Base-by-base conservation (phyloP, 148 eudicot species). In the Rhododendron vialii region DNA sequence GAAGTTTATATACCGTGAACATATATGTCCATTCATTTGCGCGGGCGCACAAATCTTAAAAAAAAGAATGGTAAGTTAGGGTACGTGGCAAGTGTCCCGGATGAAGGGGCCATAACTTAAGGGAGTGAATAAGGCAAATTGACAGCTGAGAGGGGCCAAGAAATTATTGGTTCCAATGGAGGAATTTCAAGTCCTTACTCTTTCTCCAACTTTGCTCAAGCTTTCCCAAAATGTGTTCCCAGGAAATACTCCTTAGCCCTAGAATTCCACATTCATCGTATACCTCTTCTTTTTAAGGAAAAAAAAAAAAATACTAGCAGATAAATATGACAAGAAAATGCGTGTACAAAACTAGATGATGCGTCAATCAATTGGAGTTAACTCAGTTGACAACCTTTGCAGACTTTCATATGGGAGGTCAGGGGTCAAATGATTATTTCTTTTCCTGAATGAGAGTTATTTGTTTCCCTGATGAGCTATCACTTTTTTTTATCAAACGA, bases 101-200 rank as follows among this genome's bases (percentile, higher is more conserved):
- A 73, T 84, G 59, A 82, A 86, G 67, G 45, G 79, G 50, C 87
- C 71, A 86, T 86, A 38, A 81, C 87, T 81, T 86, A 41, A n/a
- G 84, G 87, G 51, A 81, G 84, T 57, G 85, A 82, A 82, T 47
- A 18, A 73, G 73, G 61, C 48, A 75, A 82, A 82, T 76, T 48
- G 76, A 86, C 88, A 74, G 63, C 63, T 55, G 82, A 24, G 61
- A 28, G 71, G 81, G 79, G 73, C 74, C 69, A 51, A n/a, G 15
- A 14, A 86, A 82, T 86, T 75, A 82, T 86, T 86, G 85, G 85
- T 36, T 12, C 61, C 22, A 17, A 28, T 35, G 48, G 80, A 82
- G 75, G 55, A 82, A 82, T 75, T 82, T 57, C 35, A 86, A 86
- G 82, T 71, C 88, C 82, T 82, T 47, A 86, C 88, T 86, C 85